phyloP scores from a whole-genome alignment of 495 filamentous ascomycete genomes.

The Podospora comata region DNA sequence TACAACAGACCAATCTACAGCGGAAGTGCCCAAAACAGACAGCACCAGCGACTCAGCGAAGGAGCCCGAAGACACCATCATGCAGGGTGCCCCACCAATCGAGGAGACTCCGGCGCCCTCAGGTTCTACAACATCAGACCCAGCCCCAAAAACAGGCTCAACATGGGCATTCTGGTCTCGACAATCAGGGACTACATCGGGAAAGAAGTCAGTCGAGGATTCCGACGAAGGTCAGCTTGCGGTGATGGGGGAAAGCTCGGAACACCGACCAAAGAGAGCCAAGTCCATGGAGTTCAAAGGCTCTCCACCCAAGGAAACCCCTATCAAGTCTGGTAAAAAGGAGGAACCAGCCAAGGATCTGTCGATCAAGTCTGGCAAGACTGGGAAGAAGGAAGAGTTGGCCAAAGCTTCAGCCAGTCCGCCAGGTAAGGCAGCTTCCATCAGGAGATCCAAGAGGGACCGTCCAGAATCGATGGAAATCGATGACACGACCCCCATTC shows the following conservation, averaged over 20 bases:
- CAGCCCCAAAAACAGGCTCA: slow-evolving; percentile 51
- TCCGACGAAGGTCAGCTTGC: slow-evolving; percentile 60
- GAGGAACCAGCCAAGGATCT: slow-evolving; percentile 36
- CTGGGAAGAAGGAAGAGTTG: slow-evolving; percentile 28
- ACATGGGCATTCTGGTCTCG: slow-evolving; percentile 87
- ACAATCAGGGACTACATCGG: slow-evolving; percentile 48
- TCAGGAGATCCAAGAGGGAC: slow-evolving; percentile 48
- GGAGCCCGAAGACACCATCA: slow-evolving; percentile 34
- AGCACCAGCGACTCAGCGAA: slow-evolving; percentile 25
- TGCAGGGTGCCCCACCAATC: slow-evolving; percentile 39
- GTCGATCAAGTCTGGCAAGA: slow-evolving; percentile 30
- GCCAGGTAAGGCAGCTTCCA: slow-evolving; percentile 12
- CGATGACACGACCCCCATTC: slow-evolving; percentile 36
- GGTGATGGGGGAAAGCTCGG: slow-evolving; percentile 63
- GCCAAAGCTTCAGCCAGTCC: background rate
- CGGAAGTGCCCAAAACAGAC: slow-evolving; percentile 24
- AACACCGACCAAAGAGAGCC: slow-evolving; percentile 59
- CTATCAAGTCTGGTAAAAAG: slow-evolving; percentile 32
- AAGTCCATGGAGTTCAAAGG: slow-evolving; percentile 51
- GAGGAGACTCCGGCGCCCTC: slow-evolving; percentile 25
- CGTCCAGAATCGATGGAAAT: slow-evolving; percentile 49
- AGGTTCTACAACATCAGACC: slow-evolving; percentile 8
- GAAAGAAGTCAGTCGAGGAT: slow-evolving; percentile 26
- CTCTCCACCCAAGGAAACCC: slow-evolving; percentile 38
- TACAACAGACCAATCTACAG: background rate